Conservation (phyloP, 345 rosid species). For the Heritiera littoralis region DNA sequence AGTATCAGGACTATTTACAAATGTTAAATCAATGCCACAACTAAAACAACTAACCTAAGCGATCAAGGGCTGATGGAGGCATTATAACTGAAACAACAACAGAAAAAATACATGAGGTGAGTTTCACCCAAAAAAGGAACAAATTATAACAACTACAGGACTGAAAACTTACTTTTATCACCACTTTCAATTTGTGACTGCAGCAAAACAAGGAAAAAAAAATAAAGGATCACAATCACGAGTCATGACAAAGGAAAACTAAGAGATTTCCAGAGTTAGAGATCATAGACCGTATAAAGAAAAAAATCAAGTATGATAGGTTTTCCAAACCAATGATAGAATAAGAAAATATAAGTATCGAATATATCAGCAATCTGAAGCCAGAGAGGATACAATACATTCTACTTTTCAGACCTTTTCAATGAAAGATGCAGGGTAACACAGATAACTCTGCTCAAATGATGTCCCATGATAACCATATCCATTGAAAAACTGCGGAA, state of each 20-base stretch:
- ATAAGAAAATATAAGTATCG: neutral
- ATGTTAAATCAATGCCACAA: constrained; percentile 17
- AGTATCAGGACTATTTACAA: neutral
- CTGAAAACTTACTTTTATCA: constrained; percentile 78
- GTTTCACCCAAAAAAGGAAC: constrained; percentile 1
- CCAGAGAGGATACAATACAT: neutral
- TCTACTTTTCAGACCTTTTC: constrained; percentile 75
- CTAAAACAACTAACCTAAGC: constrained; percentile 67
- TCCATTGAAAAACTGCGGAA: constrained; percentile 74
- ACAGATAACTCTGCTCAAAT: constrained; percentile 92
- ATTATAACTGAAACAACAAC: constrained; percentile 71
- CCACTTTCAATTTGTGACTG: constrained; percentile 99
- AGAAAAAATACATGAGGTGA: constrained; percentile 18
- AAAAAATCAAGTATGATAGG: neutral
- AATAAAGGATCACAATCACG: constrained; percentile 19
- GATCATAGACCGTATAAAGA: neutral
- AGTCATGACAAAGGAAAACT: neutral
- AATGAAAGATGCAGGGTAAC: constrained; percentile 97
- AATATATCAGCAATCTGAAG: constrained; percentile 11
- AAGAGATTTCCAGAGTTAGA: neutral
- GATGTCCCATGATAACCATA: constrained; percentile 93
- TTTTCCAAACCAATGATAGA: neutral
- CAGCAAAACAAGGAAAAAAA: constrained; percentile 28
- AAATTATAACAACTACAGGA: neutral
- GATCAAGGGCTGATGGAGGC: constrained; percentile 99